Conservation (phyloP, 1,139 yeast species). For the Pichia sp. region DNA sequence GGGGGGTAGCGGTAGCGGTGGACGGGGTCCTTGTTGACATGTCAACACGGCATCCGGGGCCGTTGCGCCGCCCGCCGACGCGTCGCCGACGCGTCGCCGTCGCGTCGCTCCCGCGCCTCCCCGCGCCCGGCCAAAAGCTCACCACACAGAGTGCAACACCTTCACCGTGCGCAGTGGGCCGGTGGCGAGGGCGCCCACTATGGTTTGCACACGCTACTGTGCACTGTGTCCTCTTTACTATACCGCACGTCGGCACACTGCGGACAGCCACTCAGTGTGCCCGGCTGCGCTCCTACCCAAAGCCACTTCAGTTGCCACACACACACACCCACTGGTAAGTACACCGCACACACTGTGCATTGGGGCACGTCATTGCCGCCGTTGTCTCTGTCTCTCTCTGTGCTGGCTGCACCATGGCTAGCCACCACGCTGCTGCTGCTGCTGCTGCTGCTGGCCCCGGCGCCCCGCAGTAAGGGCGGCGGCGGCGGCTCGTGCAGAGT, state of each 20-base stretch:
- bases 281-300: background rate
- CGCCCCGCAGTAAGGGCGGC: background rate
- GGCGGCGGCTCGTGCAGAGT: background rate
- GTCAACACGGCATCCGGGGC: too few relatives aligned
- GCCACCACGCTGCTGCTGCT: background rate
- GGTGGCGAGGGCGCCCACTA: background rate
- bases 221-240: background rate
- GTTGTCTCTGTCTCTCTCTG: background rate
- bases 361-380: background rate
- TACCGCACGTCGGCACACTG: background rate
- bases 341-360: background rate
- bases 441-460: background rate
- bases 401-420: background rate
- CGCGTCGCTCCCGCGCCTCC: background rate
- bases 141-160: background rate
- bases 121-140: background rate
- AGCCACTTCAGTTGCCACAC: background rate
- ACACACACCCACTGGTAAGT: background rate
- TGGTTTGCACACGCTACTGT: background rate
- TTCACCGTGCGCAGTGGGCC: background rate
- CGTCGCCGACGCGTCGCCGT: background rate
- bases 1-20: too few relatives aligned
- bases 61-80: background rate
- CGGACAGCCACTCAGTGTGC: background rate
- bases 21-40: too few relatives aligned